Percentiles rank a stretch among this genome's conserved stretches.
Evolutionary conservation across 208 protist genomes (phyloP).

Genomic region (Leishmania martiniquensis): DNA sequence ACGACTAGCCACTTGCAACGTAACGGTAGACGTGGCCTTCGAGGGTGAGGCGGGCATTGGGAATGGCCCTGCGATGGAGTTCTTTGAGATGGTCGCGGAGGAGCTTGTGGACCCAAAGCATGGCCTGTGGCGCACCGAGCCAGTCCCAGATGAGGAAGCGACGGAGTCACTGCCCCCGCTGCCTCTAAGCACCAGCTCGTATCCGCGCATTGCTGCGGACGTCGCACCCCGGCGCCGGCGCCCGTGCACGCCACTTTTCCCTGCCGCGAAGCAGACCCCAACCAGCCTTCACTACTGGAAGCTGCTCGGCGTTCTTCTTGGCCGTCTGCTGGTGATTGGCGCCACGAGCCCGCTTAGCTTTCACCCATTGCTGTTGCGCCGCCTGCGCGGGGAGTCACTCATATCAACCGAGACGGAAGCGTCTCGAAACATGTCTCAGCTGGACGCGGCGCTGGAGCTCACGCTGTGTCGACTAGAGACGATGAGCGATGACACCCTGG

Average conservation of each 20-base stretch:
- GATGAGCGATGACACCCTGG: slow-evolving; percentile 45
- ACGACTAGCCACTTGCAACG: slow-evolving; percentile 54
- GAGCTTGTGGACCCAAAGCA: slow-evolving; percentile 40
- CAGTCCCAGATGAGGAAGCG: slow-evolving; percentile 22
- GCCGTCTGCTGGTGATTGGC: slow-evolving; percentile 61
- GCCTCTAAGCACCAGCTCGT: background rate
- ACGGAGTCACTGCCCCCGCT: background rate
- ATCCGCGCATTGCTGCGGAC: background rate
- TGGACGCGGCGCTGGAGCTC: slow-evolving; percentile 55
- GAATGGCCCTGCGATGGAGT: slow-evolving; percentile 78
- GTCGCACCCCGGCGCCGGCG: slow-evolving; percentile 1
- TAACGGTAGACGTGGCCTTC: slow-evolving; percentile 77
- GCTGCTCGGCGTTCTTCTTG: slow-evolving; percentile 67
- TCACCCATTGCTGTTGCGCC: slow-evolving; percentile 61
- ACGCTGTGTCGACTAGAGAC: slow-evolving; percentile 37
- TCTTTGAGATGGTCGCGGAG: slow-evolving; percentile 66
- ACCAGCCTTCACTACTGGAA: slow-evolving; percentile 59
- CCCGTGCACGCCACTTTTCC: slow-evolving; percentile 33
- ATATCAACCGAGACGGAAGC: slow-evolving; percentile 1
- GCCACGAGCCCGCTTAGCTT: slow-evolving; percentile 54
- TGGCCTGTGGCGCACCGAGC: slow-evolving; percentile 61
- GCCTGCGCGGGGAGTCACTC: slow-evolving; percentile 44
- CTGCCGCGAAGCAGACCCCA: slow-evolving; percentile 29
- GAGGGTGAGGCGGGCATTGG: slow-evolving; percentile 80
- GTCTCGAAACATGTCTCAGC: slow-evolving; percentile 30